A percentile compares a stretch with the other conserved stretches of the same genome.
These are phyloP conservation scores for Phytopythium delawarense DNA, from an alignment of 352 stramenopile species.

Conservation along the genomic window DNA sequence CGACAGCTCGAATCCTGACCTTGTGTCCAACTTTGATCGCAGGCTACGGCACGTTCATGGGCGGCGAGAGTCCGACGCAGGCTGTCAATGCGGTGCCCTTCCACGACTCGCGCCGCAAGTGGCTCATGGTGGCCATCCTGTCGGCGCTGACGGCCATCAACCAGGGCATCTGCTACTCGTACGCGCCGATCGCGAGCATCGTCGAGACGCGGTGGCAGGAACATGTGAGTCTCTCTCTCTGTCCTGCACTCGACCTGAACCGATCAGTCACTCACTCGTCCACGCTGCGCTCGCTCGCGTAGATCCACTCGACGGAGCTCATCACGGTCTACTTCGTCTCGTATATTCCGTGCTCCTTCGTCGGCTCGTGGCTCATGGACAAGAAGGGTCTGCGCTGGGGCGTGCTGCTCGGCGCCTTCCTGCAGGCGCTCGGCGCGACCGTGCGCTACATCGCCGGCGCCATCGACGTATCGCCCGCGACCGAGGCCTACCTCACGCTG, in stretches of 20 bases:
- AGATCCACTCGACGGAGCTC: constrained; percentile 68
- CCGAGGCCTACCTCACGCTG: constrained; percentile 42
- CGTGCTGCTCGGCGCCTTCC: constrained; percentile 47
- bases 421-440: constrained; percentile 45
- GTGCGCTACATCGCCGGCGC: constrained; percentile 44
- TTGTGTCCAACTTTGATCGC: not conserved
- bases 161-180: constrained; percentile 77
- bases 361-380: constrained; percentile 81
- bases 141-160: constrained; percentile 63
- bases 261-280: not conserved
- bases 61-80: not conserved
- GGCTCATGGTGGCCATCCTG: constrained; percentile 68
- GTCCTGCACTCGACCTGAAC: not conserved
- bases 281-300: not conserved
- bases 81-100: not conserved
- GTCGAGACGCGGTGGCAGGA: constrained; percentile 55
- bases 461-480: constrained; percentile 8
- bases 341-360: constrained; percentile 77
- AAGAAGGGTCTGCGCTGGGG: constrained; percentile 63
- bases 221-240: constrained; percentile 18
- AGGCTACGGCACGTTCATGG: constrained; percentile 5
- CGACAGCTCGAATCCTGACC: no score
- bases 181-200: constrained; percentile 65
- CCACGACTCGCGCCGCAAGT: constrained; percentile 25
- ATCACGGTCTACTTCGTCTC: constrained; percentile 79